Base-by-base conservation (phyloP, 225 moss, liverwort and hornwort species). In the Marchantia paleacea region DNA sequence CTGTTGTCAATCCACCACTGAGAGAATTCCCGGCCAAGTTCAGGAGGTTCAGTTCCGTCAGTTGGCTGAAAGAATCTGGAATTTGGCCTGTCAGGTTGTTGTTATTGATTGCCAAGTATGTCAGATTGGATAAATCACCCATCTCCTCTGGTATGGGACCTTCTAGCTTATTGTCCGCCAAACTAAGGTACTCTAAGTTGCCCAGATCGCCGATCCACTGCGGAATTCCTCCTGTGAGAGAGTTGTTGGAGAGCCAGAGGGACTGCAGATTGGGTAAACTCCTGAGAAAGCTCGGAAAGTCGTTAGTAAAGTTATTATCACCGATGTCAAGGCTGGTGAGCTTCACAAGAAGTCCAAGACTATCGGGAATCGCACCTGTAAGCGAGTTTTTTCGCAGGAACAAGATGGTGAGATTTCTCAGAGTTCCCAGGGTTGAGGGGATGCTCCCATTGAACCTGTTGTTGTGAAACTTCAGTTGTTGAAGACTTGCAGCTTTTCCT, bases 181-280 rank as follows among this genome's bases (percentile, higher is more conserved):
- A 10, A 61, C 73, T 69, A 8, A 83, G n/a, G 39, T 49, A 73
- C n/a, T 66, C 24, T 12, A 83, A 79, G 1, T 52, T 39, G 7
- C 52, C 65, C 7, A 83, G 26, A 50, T 75, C 65, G 0, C 84
- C 75, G 10, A 80, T 55, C 39, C 25, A 50, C 0, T 0, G 22
- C 9, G 83, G 83, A 39, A 83, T 75, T 54, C 15, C 48, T 16
- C 79, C 83, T 15, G 30, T 65, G 39, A 75, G 53, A 3, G 39
- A 6, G 62, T 83, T 83, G 62, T 49, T 31, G 67, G 72, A 49
- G 12, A 83, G n/a, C 72, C 53, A 60, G 18, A 79, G 10, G 4
- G 72, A 10, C 16, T 22, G 8, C 15, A 83, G 26, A 29, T 67
- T 55, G 11, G 79, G n/a, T 47, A 72, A 72, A 29, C 73, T 79